Conservation (phyloP, 805 yeast species). For the Kazachstania viticola region DNA sequence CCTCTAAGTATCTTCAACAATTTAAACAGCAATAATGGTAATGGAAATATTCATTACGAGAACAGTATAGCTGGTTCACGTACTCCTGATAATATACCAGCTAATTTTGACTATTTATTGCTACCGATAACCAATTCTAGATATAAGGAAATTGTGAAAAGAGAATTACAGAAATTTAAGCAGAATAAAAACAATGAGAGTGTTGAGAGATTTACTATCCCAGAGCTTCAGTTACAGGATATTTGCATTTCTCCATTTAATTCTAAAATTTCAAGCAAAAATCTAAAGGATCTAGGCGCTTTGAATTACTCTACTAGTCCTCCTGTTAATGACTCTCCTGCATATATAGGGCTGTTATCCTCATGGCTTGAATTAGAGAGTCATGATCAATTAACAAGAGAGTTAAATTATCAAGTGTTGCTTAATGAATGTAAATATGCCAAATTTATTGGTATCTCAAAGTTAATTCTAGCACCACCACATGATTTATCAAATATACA, state of each 20-base stretch:
- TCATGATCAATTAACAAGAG: constrained; percentile 36
- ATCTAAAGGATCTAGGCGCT: too few species aligned
- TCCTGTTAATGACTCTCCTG: constrained; percentile 6
- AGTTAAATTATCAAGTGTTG: constrained; percentile 46
- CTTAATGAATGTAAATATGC: constrained; percentile 49
- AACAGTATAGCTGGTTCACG: constrained; percentile 1
- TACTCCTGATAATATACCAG: too few species aligned
- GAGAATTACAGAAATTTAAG: constrained; percentile 13
- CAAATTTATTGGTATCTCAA: constrained; percentile 42
- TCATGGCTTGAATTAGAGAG: constrained; percentile 65
- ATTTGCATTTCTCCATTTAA: constrained; percentile 23
- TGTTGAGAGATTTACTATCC: constrained; percentile 10
- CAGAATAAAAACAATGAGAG: not conserved
- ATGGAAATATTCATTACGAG: constrained; percentile 19
- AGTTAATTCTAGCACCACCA: constrained; percentile 55
- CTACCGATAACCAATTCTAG: constrained; percentile 43
- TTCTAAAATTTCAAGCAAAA: not conserved
- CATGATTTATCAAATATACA: constrained; percentile 41
- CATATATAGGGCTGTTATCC: constrained; percentile 44
- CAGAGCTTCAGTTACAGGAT: constrained; percentile 26
- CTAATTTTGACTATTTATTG: constrained; percentile 39
- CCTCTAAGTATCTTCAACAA: constrained; percentile 5
- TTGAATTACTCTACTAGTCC: too few species aligned
- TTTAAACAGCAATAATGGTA: constrained; percentile 9
- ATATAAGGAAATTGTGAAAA: constrained; percentile 34